These are phyloP conservation scores for Talaromyces ruber DNA, from an alignment of 495 filamentous ascomycete genomes.

Conservation along the genomic window DNA sequence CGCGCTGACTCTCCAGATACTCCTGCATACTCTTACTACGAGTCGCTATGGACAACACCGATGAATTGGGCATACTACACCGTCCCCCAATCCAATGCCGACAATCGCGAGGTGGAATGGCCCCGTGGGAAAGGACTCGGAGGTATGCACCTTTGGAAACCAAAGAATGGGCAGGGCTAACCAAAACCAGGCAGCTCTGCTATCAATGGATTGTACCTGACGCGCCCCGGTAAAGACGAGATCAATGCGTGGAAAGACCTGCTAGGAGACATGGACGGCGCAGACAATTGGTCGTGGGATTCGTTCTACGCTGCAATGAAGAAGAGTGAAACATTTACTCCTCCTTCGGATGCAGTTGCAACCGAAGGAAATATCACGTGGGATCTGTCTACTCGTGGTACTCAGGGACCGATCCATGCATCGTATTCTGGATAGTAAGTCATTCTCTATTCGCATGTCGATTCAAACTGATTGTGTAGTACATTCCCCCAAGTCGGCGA, in stretches of 20 bases:
- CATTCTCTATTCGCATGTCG: neutral
- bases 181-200: conserved; percentile 22
- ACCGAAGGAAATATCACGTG: conserved; percentile 29
- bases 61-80: conserved; percentile 29
- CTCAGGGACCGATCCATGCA: conserved; percentile 35
- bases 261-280: conserved; percentile 23
- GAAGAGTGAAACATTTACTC: conserved; percentile 35
- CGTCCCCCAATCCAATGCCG: conserved; percentile 21
- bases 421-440: conserved; percentile 38
- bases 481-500: conserved; percentile 23
- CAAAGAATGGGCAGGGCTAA: neutral
- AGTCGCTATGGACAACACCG: conserved; percentile 26
- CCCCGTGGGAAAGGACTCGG: conserved; percentile 30
- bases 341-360: conserved; percentile 22
- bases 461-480: conserved; percentile 1
- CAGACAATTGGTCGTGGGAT: conserved; percentile 25
- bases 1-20: conserved; percentile 16
- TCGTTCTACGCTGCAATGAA: conserved; percentile 25
- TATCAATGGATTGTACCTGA: conserved; percentile 26
- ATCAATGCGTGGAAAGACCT: conserved; percentile 25
- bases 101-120: conserved; percentile 23
- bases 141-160: conserved; percentile 13
- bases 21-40: conserved; percentile 24
- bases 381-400: conserved; percentile 25
- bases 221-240: conserved; percentile 23